Base-by-base conservation (phyloP, 2,329 filamentous ascomycete species). In the Cladosporium sp. region DNA sequence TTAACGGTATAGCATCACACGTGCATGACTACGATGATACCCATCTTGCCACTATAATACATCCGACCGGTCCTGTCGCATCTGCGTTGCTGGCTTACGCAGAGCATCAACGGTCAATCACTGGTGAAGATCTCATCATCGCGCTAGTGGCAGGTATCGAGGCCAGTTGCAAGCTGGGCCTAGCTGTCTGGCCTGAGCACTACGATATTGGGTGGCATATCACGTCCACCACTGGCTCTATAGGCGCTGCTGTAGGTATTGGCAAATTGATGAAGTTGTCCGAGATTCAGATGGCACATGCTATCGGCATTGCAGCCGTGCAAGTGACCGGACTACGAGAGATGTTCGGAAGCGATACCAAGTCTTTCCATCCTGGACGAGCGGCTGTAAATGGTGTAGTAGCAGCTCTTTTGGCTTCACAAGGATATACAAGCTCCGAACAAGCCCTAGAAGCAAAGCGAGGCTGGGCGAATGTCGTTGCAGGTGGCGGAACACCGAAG, bases 121-220 rank as follows among this genome's bases (percentile, higher is more conserved):
- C 72, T 0, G 79, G 80, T 0, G 56, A 70, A 9, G 76, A 80
- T 2, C 77, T 83, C 57, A 65, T 83, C n/a, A 74, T 75, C 1
- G 80, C 80, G 0, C 72, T 83, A 13, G 73, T 79, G 1, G 77
- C 75, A 0, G 80, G 80, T 10, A 75, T 83, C 40, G 81, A 83
- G 66, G 74, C 76, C 0, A 76, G 79, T 60, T 81, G 80, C 62
- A 81, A 82, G 66, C 65, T 80, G 4, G 80, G 80, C 0, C 64
- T 81, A 22, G 74, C 77, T 0, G 79, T 83, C 12, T 82, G 74
- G 71, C 80, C 80, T 0, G 71, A 77, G 40, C 80, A 83, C 65
- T 83, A 83, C 65, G 77, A 81, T 65, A 70, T 79, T 4, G 80
- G 81, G 15, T 83, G 80, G 79, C 80, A 83, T 64, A 82, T 82